phyloP scores from a whole-genome alignment of 768 basidiomycete genomes.

The Mycena galericulata region DNA sequence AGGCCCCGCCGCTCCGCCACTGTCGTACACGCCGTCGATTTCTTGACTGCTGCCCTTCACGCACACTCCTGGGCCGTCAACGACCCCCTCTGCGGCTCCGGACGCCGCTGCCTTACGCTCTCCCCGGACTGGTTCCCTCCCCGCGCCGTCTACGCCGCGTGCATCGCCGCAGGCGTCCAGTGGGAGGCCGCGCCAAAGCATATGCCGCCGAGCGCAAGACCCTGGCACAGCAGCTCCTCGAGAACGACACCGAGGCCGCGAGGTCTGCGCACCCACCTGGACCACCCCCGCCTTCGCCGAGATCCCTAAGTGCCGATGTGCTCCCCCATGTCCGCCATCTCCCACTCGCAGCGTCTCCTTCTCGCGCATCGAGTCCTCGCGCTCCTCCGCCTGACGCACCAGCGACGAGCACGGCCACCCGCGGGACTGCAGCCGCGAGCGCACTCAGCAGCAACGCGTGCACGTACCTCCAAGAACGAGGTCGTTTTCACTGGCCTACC shows the following conservation, averaged over 20 bases:
- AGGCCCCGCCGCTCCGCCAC: conserved; percentile 71
- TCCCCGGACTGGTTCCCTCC: conserved; percentile 79
- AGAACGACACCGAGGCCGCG: conserved; percentile 78
- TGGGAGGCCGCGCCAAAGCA: conserved; percentile 55
- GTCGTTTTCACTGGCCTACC: too few species aligned
- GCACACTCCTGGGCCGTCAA: conserved; percentile 73
- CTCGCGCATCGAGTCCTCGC: conserved; percentile 61
- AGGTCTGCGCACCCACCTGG: conserved; percentile 78
- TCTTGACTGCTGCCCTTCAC: conserved; percentile 78
- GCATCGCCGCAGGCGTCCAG: conserved; percentile 74
- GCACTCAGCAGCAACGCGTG: conserved; percentile 74
- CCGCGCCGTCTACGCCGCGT: conserved; percentile 76
- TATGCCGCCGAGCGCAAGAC: conserved; percentile 57
- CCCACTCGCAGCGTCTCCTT: conserved; percentile 70
- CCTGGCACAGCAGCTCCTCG: conserved; percentile 78
- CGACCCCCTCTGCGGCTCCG: conserved; percentile 76
- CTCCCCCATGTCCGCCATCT: conserved; percentile 70
- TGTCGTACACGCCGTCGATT: conserved; percentile 79
- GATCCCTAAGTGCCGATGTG: conserved; percentile 67
- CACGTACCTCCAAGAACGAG: conserved; percentile 79
- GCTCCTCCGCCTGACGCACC: conserved; percentile 57
- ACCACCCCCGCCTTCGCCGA: conserved; percentile 70
- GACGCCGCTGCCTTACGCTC: conserved; percentile 80
- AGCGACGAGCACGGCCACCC: conserved; percentile 41
- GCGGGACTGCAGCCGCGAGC: conserved; percentile 76